Evolutionary conservation across 768 basidiomycete species (phyloP).

Genomic region (Astraeus odoratus): DNA sequence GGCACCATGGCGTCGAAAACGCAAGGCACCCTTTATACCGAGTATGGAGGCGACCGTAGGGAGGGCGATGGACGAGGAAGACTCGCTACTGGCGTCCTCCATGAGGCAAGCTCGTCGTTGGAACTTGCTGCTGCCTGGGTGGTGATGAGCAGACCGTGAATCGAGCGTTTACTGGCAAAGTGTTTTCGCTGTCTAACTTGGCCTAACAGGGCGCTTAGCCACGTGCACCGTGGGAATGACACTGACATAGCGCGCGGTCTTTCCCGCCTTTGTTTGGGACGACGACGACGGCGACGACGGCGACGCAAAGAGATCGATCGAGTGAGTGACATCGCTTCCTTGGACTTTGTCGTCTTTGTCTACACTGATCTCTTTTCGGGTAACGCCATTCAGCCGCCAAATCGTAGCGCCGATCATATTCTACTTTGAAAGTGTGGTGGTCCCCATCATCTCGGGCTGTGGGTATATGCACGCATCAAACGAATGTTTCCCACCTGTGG

Average conservation of each 20-base stretch:
- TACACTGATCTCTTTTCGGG: no score
- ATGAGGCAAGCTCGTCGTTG: constrained; percentile 14
- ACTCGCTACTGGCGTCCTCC: constrained; percentile 35
- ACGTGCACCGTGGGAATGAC: constrained; percentile 15
- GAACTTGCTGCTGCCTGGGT: constrained; percentile 11
- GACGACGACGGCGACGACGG: background rate
- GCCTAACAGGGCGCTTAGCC: constrained; percentile 9
- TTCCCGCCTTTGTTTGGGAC: background rate
- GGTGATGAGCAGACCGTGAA: constrained; percentile 5
- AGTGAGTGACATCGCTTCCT: no score
- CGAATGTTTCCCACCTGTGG: no score
- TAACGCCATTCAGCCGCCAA: no score
- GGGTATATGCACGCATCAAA: no score
- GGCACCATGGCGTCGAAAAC: constrained; percentile 59
- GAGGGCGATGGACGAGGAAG: constrained; percentile 20
- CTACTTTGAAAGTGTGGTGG: no score
- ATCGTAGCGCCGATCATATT: no score
- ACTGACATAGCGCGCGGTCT: background rate
- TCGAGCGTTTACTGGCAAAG: constrained; percentile 6
- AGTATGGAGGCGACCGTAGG: constrained; percentile 47
- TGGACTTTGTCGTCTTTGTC: background rate
- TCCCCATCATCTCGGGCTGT: no score
- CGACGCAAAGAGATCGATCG: no score
- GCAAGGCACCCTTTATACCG: constrained; percentile 54
- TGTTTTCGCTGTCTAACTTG: constrained; percentile 11